Percentiles rank a stretch among this genome's conserved stretches.
phyloP scores from a whole-genome alignment of 306 rosid species.

The Castanea mollissima region DNA sequence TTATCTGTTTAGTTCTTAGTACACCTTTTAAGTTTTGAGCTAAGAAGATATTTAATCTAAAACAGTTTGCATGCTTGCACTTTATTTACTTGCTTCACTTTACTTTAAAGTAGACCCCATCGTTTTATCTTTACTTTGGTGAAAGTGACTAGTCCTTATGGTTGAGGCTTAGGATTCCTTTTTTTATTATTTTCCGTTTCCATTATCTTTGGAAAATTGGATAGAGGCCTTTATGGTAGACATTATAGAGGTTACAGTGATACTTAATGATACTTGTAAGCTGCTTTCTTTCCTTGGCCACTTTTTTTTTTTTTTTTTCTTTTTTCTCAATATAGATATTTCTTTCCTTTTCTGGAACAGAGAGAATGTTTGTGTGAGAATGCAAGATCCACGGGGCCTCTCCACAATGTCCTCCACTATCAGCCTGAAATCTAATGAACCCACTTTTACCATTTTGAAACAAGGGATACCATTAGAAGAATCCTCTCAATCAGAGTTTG shows the following conservation, averaged over 20 bases:
- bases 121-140: conserved; percentile 28
- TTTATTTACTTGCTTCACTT: conserved; percentile 15
- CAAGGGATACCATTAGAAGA: conserved; percentile 22
- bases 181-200: conserved; percentile 10
- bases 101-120: conserved; percentile 34
- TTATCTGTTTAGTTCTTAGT: conserved; percentile 17
- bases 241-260: conserved; percentile 1
- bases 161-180: conserved; percentile 36
- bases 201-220: conserved; percentile 17
- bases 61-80: neutral
- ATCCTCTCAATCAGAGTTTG: conserved; percentile 37
- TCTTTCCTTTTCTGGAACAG: conserved; percentile 7
- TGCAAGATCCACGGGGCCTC: conserved; percentile 30
- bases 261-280: conserved; percentile 7
- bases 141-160: conserved; percentile 32
- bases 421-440: conserved; percentile 14
- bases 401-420: conserved; percentile 28
- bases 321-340: neutral
- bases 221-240: conserved; percentile 18
- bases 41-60: neutral
- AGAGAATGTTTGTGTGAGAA: conserved; percentile 31
- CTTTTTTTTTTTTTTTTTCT: neutral
- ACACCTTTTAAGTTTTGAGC: neutral
- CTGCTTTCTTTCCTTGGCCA: conserved; percentile 5
- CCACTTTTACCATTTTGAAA: conserved; percentile 11